Conservation (phyloP, 768 basidiomycete species). For the Psilocybe cyanescens region DNA sequence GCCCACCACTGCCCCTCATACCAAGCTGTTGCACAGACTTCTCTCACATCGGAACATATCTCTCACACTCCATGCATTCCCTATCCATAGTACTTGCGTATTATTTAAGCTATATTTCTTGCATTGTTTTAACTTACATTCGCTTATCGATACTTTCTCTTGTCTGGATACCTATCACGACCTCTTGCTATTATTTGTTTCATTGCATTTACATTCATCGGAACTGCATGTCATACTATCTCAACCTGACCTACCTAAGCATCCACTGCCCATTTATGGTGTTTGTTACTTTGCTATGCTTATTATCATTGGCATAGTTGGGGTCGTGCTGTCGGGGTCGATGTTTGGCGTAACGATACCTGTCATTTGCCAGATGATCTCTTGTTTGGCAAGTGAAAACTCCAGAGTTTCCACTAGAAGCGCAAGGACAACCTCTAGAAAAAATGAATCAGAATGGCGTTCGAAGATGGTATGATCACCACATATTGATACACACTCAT, state of each 20-base stretch:
- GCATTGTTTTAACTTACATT: neutral
- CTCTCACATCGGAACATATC: constrained; percentile 38
- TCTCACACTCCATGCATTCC: neutral
- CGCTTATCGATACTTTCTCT: neutral
- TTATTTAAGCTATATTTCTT: neutral
- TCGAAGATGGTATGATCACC: neutral
- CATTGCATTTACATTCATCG: neutral
- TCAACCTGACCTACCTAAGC: no score
- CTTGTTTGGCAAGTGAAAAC: constrained; percentile 25
- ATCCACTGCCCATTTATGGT: no score
- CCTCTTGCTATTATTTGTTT: no score
- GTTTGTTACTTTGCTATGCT: constrained; percentile 4
- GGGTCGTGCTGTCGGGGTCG: constrained; percentile 1
- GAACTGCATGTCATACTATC: neutral
- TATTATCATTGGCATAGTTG: constrained; percentile 13
- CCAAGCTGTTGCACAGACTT: constrained; percentile 41
- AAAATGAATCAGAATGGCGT: neutral
- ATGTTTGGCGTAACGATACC: constrained; percentile 24
- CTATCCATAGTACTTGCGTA: neutral
- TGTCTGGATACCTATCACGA: no score
- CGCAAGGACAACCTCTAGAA: constrained; percentile 27
- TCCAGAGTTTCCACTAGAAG: constrained; percentile 23
- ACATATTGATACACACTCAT: constrained; percentile 41
- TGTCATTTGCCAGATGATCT: constrained; percentile 32
- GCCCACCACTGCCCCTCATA: constrained; percentile 24